Evolutionary conservation across 768 basidiomycete species (phyloP).

Genomic region (Tephrocybe sp.): DNA sequence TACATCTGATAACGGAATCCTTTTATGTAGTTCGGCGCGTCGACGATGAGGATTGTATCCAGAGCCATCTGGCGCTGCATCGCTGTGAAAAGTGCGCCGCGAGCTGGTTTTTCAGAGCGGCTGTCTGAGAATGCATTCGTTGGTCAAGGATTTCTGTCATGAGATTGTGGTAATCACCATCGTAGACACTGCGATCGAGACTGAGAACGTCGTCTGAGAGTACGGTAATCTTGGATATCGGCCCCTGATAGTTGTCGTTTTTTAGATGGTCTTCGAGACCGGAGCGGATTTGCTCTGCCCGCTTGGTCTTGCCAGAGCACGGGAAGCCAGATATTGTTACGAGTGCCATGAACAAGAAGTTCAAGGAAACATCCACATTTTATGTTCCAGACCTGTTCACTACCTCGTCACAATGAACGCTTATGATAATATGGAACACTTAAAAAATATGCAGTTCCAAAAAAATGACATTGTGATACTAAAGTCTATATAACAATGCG

Average conservation of each 20-base stretch:
- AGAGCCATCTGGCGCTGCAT: conserved; percentile 71
- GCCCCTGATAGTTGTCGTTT: conserved; percentile 53
- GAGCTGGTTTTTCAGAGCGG: conserved; percentile 83
- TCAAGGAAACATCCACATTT: too few relatives aligned
- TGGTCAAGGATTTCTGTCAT: background rate
- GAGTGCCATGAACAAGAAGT: conserved; percentile 70
- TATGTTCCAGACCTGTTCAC: too few relatives aligned
- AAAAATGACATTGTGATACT: background rate
- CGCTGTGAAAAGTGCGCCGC: conserved; percentile 80
- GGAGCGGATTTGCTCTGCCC: conserved; percentile 62
- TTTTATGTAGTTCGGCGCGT: conserved; percentile 96
- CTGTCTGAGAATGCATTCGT: conserved; percentile 48
- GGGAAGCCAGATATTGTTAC: conserved; percentile 90
- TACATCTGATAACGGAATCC: conserved; percentile 98
- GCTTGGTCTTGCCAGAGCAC: conserved; percentile 79
- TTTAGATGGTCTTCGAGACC: conserved; percentile 55
- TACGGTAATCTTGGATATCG: conserved; percentile 41
- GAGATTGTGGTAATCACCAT: conserved; percentile 48
- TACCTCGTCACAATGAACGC: conserved; percentile 5
- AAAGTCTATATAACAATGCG: conserved; percentile 23
- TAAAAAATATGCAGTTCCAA: too few relatives aligned
- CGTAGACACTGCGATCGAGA: conserved; percentile 40
- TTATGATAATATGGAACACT: conserved; percentile 1
- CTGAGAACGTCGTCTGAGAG: conserved; percentile 55
- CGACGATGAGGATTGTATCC: conserved; percentile 84